Percentiles rank a stretch among this genome's conserved stretches.
These are phyloP conservation scores for Dimocarpus longan DNA, from an alignment of 345 rosid species.

Conservation along the genomic window DNA sequence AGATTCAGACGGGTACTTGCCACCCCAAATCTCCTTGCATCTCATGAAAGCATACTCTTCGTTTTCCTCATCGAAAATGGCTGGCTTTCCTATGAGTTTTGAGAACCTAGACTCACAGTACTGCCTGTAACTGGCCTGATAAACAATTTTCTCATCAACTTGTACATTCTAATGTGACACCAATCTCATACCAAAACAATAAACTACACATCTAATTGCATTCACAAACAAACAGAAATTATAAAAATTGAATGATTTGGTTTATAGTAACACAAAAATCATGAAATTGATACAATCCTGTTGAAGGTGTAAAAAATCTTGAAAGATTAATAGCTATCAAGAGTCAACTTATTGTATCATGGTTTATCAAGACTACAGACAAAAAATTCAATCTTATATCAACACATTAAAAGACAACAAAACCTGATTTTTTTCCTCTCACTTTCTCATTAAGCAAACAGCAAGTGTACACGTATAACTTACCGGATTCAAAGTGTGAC, in stretches of 20 bases:
- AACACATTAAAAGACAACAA: too few species aligned
- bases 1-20: conserved; percentile 60
- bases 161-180: neutral
- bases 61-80: conserved; percentile 69
- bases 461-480: conserved; percentile 17
- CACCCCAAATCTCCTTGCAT: conserved; percentile 64
- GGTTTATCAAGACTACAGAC: too few species aligned
- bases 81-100: conserved; percentile 73
- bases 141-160: conserved; percentile 3
- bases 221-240: neutral
- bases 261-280: neutral
- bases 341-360: neutral
- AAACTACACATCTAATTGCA: neutral
- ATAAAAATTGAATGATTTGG: too few species aligned
- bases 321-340: neutral
- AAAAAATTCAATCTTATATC: neutral
- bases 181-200: neutral
- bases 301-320: neutral
- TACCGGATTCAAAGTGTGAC: conserved; percentile 89
- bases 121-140: conserved; percentile 61
- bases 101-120: conserved; percentile 82
- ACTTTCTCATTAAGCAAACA: conserved; percentile 35
- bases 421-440: conserved; percentile 1
- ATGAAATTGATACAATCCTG: neutral
- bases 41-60: conserved; percentile 79